Evolutionary conservation across 2,329 filamentous ascomycete species (phyloP).

Genomic region (Ophiostoma fasciatum): DNA sequence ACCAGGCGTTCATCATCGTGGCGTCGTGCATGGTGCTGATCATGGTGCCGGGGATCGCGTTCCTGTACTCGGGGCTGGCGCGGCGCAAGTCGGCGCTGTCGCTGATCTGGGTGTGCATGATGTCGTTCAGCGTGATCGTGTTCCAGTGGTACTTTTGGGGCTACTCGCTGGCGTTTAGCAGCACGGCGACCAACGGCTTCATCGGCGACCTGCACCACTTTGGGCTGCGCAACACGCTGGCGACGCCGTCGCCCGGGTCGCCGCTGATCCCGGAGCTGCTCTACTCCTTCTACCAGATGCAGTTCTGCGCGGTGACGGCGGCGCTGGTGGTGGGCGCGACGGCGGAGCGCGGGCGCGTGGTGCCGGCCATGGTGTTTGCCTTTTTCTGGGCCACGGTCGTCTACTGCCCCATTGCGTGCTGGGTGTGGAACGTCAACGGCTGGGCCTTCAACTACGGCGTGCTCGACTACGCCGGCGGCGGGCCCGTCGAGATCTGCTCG

Average conservation of each 20-base stretch:
- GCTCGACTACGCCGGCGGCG: slow-evolving; percentile 89
- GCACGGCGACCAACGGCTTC: slow-evolving; percentile 67
- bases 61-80: slow-evolving; percentile 95
- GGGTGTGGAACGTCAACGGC: slow-evolving; percentile 90
- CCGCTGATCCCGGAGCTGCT: slow-evolving; percentile 78
- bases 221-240: slow-evolving; percentile 73
- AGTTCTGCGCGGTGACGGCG: slow-evolving; percentile 89
- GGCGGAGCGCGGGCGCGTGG: slow-evolving; percentile 81
- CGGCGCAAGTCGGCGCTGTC: slow-evolving; percentile 93
- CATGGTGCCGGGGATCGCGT: slow-evolving; percentile 94
- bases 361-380: slow-evolving; percentile 87
- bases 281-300: slow-evolving; percentile 96
- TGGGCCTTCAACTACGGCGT: slow-evolving; percentile 88
- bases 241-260: slow-evolving; percentile 71
- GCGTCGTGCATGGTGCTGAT: slow-evolving; percentile 84
- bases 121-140: slow-evolving; percentile 73
- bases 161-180: slow-evolving; percentile 85
- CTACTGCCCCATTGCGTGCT: slow-evolving; percentile 93
- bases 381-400: slow-evolving; percentile 96
- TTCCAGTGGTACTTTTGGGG: slow-evolving; percentile 99
- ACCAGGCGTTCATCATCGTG: slow-evolving; percentile 87
- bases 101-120: slow-evolving; percentile 96
- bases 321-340: slow-evolving; percentile 86
- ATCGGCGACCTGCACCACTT: slow-evolving; percentile 87
- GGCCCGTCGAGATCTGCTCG: slow-evolving; percentile 92